Evolutionary conservation across 2,329 filamentous ascomycete genomes (phyloP), one percentile per base, ranked within the genome.

Genomic region (Orbilia blumenaviensis): DNA sequence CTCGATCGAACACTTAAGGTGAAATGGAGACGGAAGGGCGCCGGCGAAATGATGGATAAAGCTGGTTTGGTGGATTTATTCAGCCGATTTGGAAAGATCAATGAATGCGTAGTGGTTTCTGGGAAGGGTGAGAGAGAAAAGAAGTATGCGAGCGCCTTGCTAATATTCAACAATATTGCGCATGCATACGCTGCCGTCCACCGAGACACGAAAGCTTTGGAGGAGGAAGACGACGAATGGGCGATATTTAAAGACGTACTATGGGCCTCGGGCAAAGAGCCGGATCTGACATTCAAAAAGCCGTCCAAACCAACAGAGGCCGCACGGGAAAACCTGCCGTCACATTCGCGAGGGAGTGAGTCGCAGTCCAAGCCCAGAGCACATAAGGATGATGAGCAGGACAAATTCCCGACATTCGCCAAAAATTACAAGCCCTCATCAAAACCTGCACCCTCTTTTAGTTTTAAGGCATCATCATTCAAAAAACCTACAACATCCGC

Each of bases 1-100:
- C 79, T 85, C 23, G 84, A 86, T 62, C 81, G 85, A 21, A 85
- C 85, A 0, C 78, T 87, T 72, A 85, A 83, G 44, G 78, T 86
- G 0, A 83, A 83, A 2, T 86, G 84, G 80, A 78, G 80, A 14
- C 77, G 82, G 23, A 81, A 83, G 23, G 81, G 80, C 44, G 64
- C 66, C 23, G 76, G 64, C 3, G 61, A 78, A 27, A 66, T 78
- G 4, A 81, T 86, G 77, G 83, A 84, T 66, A 82, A 84, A 46
- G 82, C 82, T 1, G 80, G 80, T 3, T 71, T 87, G 2, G 66
- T 79, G 7, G 71, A 79, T 46, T 80, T 84, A 54, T 87, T 86
- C 77, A 77, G 79, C 0, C 82, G 82, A 48, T 87, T 86, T 78
- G 86, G 86, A 16, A 81, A 82, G 32, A 82, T 87, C 14, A 83